Conservation (phyloP, 768 basidiomycete species). For the Amanita brunnescens region DNA sequence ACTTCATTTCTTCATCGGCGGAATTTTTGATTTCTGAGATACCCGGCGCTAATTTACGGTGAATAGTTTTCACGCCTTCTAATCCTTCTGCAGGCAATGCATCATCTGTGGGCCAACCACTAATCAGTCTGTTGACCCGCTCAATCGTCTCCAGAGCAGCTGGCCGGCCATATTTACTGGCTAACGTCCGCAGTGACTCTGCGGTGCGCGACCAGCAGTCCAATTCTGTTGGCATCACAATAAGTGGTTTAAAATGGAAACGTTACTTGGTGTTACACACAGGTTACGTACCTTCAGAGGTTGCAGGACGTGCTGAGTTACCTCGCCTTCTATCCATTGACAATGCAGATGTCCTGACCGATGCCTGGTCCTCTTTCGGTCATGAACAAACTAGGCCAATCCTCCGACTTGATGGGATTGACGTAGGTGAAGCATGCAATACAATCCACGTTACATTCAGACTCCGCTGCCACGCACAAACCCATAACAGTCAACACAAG, state of each 20-base stretch:
- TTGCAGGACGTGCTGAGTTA: constrained; percentile 52
- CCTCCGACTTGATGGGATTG: constrained; percentile 10
- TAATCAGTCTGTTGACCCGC: constrained; percentile 65
- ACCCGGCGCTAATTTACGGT: constrained; percentile 52
- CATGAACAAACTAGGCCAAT: constrained; percentile 8
- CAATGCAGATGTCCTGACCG: constrained; percentile 1
- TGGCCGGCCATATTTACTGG: constrained; percentile 42
- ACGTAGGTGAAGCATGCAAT: constrained; percentile 7
- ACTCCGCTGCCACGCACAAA: constrained; percentile 4
- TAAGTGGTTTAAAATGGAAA: constrained; percentile 8
- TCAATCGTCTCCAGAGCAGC: constrained; percentile 50
- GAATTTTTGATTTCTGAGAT: constrained; percentile 52
- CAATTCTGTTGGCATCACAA: constrained; percentile 42
- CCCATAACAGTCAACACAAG: not conserved
- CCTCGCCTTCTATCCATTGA: constrained; percentile 63
- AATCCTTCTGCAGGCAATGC: constrained; percentile 58
- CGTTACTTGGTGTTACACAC: not conserved
- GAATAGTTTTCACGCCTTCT: constrained; percentile 51
- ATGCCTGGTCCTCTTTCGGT: constrained; percentile 5
- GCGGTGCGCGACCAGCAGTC: constrained; percentile 70
- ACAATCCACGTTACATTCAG: constrained; percentile 6
- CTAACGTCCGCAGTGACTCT: constrained; percentile 46
- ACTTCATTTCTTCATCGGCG: constrained; percentile 61
- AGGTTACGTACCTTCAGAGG: constrained; percentile 57
- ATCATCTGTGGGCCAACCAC: constrained; percentile 67